These are phyloP conservation scores for Agaricales sp. DNA, from an alignment of 1,284 basidiomycete genomes.

Conservation along the genomic window DNA sequence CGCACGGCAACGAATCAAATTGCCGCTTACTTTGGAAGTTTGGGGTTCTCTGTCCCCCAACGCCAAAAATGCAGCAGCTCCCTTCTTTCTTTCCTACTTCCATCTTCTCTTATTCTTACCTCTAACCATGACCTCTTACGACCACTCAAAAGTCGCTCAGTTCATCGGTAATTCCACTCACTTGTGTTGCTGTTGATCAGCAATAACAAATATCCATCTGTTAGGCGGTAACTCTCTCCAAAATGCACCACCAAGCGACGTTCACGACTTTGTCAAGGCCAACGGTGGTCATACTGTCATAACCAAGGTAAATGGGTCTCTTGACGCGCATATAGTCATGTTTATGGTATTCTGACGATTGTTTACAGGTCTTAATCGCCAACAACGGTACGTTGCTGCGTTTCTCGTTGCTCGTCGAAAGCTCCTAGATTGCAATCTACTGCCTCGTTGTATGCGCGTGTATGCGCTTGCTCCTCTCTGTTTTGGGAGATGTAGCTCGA, in stretches of 20 bases:
- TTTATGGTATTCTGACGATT: constrained; percentile 4
- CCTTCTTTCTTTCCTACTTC: background rate
- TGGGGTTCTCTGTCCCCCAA: background rate
- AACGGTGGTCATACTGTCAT: constrained; percentile 98
- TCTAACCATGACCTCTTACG: constrained; percentile 45
- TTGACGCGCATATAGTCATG: background rate
- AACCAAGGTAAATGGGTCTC: constrained; percentile 66
- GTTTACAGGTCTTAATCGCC: constrained; percentile 1
- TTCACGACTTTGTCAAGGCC: constrained; percentile 87
- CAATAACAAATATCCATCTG: background rate
- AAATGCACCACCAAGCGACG: constrained; percentile 66
- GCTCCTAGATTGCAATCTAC: too few species aligned
- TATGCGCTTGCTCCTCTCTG: constrained; percentile 6
- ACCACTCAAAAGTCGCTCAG: constrained; percentile 74
- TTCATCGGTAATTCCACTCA: constrained; percentile 58
- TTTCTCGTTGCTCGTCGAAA: constrained; percentile 3
- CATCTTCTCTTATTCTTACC: constrained; percentile 1
- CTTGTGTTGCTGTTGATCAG: background rate
- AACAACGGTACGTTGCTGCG: background rate
- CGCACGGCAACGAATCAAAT: background rate
- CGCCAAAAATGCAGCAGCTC: background rate
- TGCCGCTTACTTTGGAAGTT: background rate
- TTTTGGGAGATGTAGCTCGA: constrained; percentile 2
- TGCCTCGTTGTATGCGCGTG: background rate
- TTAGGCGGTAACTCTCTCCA: constrained; percentile 90